A percentile compares a stretch with the other conserved stretches of the same genome.
phyloP scores from a whole-genome alignment of 306 rosid genomes.

The Nissolia schottii region DNA sequence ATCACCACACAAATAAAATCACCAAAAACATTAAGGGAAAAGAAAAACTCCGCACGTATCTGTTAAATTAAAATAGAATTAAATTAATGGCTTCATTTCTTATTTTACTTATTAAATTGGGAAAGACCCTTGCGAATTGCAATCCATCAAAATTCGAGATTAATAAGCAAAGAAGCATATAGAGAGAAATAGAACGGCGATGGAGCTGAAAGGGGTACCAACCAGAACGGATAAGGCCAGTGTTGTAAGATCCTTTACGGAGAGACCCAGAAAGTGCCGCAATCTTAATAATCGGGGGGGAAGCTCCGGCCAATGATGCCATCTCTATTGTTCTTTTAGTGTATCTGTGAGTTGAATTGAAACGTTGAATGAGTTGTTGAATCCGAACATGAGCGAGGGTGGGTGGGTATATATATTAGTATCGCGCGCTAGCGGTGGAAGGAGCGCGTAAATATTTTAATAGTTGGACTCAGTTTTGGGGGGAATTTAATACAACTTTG shows the following conservation, averaged over 20 bases:
- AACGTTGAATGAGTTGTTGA: background rate
- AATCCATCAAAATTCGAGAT: background rate
- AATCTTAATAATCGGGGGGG: constrained; percentile 36
- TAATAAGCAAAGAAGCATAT: too few species aligned
- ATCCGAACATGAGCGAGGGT: background rate
- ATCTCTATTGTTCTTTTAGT: background rate
- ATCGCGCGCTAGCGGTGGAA: background rate
- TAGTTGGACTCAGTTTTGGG: too few species aligned
- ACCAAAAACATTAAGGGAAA: background rate
- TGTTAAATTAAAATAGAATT: too few species aligned
- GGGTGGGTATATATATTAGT: background rate
- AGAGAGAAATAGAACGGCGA: background rate
- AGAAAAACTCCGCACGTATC: too few species aligned
- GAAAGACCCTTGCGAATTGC: too few species aligned
- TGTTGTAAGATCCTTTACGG: constrained; percentile 51
- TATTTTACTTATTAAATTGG: too few species aligned
- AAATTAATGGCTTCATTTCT: too few species aligned
- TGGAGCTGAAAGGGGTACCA: background rate
- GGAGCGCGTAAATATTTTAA: background rate
- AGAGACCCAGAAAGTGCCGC: constrained; percentile 67
- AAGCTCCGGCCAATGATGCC: constrained; percentile 18
- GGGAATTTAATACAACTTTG: too few species aligned
- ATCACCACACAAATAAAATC: background rate
- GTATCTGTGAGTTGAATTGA: background rate
- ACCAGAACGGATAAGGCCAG: constrained; percentile 69